Evolutionary conservation across 164 flowering plant species (phyloP).

Genomic region (Chimonanthus salicifolius): DNA sequence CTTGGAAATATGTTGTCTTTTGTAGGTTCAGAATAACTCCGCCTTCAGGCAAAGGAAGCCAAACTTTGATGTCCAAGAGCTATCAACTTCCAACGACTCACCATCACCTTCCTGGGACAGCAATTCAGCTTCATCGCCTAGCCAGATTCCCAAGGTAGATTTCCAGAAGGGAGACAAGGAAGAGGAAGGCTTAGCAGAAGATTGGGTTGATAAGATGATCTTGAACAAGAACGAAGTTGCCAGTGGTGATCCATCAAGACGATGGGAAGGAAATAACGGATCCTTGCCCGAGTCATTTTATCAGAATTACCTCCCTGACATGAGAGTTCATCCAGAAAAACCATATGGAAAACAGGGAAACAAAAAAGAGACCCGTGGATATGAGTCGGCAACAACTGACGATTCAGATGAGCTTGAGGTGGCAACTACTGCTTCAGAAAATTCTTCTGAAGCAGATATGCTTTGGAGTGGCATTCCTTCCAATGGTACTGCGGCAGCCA

Average conservation of each 20-base stretch:
- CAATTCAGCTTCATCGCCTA: slow-evolving; percentile 67
- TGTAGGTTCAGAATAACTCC: slow-evolving; percentile 40
- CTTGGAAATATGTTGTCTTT: neutral
- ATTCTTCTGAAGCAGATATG: slow-evolving; percentile 82
- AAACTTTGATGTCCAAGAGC: slow-evolving; percentile 63
- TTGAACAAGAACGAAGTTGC: slow-evolving; percentile 68
- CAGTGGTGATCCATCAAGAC: slow-evolving; percentile 26
- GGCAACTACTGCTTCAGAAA: slow-evolving; percentile 47
- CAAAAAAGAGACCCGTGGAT: slow-evolving; percentile 34
- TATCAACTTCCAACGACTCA: slow-evolving; percentile 37
- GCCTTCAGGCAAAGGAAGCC: slow-evolving; percentile 41
- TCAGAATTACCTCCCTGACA: slow-evolving; percentile 51
- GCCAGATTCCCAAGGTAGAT: slow-evolving; percentile 15
- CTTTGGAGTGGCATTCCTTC: slow-evolving; percentile 78
- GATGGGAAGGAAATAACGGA: slow-evolving; percentile 51
- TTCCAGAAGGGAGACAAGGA: slow-evolving; percentile 45
- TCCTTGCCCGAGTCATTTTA: slow-evolving; percentile 36
- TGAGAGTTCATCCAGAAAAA: slow-evolving; percentile 8
- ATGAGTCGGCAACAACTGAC: slow-evolving; percentile 36
- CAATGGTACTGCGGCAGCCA: slow-evolving; percentile 35
- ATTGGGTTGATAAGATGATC: slow-evolving; percentile 96
- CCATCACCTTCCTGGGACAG: slow-evolving; percentile 24
- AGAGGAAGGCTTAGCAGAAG: slow-evolving; percentile 53
- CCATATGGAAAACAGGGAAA: neutral
- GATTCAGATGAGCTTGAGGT: slow-evolving; percentile 75